Base-by-base conservation (phyloP, 345 rosid genomes). In the Psidium guajava region DNA sequence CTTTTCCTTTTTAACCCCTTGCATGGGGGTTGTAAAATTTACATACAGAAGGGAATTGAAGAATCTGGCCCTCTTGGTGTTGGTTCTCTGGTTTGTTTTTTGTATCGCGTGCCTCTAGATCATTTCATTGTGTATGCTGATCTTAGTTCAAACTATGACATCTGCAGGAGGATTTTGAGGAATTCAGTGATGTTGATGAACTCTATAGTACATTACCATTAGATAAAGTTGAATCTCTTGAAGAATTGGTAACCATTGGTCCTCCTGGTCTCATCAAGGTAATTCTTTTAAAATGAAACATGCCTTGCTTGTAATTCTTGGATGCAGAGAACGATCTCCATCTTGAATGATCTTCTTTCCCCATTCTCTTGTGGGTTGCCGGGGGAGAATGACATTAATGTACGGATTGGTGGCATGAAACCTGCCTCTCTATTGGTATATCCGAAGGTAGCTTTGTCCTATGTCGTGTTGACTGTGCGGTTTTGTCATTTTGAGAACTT, bases 141-240 rank as follows among this genome's bases (percentile, higher is more conserved):
- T 69, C 25, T 69, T 36, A 18, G 24, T 69, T 36, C 80, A 69
- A 36, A 69, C 47, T 36, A 69, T 69, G 80, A 69, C 82, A 40
- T 75, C 36, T 90, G 85, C 86, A 98, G 99, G 99, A 98, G 84
- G 96, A 94, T 89, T 98, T 98, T 91, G 99, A 96, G 25, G 98
- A 98, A 36, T 98, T 96, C 82, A 86, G 90, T 88, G 98, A 98
- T 86, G 97, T 98, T 53, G 99, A 98, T 89, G 98, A 96, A 75
- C 96, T 98, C 75, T 98, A 98, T 87, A 90, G 69, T 89, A 88
- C 95, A 36, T 91, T 98, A 85, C 95, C 98, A 54, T 86, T 98
- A 84, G 99, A 96, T 89, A 94, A 96, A 88, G 96, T 95, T 88
- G 99, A 96, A 87, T 91, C 97, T 86, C 99, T 96, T 92, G 99